Evolutionary conservation across 2,329 filamentous ascomycete genomes (phyloP).

Genomic region (Aspergillus puulaauensis): DNA sequence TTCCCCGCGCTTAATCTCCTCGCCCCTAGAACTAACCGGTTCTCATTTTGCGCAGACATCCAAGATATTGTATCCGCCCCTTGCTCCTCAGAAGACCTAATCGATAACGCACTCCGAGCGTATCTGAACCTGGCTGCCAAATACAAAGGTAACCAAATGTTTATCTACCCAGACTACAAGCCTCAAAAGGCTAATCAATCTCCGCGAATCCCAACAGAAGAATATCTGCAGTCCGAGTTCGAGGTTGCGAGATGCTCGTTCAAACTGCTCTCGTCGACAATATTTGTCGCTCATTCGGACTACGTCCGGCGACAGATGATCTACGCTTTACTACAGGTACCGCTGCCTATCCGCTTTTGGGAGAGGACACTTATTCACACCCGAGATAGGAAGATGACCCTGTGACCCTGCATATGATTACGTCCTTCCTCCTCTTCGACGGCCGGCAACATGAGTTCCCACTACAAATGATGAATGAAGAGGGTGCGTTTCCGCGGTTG

Average conservation of each 20-base stretch:
- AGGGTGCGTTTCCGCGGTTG: conserved; percentile 79
- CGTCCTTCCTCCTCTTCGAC: conserved; percentile 82
- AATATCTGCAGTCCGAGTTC: conserved; percentile 72
- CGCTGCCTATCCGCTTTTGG: background rate
- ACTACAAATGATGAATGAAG: conserved; percentile 83
- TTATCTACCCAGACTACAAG: background rate
- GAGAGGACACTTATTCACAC: background rate
- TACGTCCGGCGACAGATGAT: conserved; percentile 94
- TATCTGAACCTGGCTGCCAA: conserved; percentile 78
- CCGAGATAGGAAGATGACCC: conserved; percentile 73
- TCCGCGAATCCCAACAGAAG: conserved; percentile 46
- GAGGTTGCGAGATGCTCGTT: conserved; percentile 79
- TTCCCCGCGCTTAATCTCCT: background rate
- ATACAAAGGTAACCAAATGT: conserved; percentile 59
- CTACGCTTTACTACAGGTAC: conserved; percentile 74
- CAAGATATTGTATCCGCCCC: conserved; percentile 62
- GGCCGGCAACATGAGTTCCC: conserved; percentile 74
- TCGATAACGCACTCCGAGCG: conserved; percentile 82
- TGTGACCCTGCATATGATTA: conserved; percentile 75
- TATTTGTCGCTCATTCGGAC: conserved; percentile 73
- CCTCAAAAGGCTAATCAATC: background rate
- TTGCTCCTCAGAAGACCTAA: conserved; percentile 62
- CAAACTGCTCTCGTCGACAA: conserved; percentile 69
- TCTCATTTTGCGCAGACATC: conserved; percentile 53
- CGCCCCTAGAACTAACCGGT: background rate